Evolutionary conservation across 2,329 filamentous ascomycete species (phyloP).

Genomic region (Didymella segeticola): DNA sequence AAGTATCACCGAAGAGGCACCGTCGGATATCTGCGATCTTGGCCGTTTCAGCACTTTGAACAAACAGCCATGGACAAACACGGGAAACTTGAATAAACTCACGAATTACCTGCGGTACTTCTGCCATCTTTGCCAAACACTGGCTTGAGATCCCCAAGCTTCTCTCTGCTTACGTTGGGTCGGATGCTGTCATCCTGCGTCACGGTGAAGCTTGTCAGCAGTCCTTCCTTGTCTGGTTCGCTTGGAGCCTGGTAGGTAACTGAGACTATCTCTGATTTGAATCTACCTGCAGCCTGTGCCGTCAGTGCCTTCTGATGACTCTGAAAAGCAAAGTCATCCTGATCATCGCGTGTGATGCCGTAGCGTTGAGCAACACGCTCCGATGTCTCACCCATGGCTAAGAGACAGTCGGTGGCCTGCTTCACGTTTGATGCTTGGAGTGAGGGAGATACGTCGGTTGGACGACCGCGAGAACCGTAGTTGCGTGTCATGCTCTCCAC

Average conservation of each 20-base stretch:
- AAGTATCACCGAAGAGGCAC: constrained; percentile 84
- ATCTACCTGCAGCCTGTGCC: constrained; percentile 87
- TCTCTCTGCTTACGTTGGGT: constrained; percentile 84
- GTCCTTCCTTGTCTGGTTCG: constrained; percentile 70
- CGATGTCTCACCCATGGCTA: constrained; percentile 98
- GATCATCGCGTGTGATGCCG: constrained; percentile 74
- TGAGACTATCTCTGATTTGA: constrained; percentile 91
- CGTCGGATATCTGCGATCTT: constrained; percentile 92
- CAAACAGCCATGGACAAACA: not conserved
- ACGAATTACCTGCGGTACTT: constrained; percentile 84
- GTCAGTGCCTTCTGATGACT: constrained; percentile 85
- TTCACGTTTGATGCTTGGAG: constrained; percentile 74
- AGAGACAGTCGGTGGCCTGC: constrained; percentile 83
- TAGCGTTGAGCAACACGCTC: constrained; percentile 95
- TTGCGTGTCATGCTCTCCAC: constrained; percentile 91
- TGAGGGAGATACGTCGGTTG: constrained; percentile 74
- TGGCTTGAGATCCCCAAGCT: constrained; percentile 80
- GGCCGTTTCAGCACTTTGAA: constrained; percentile 29
- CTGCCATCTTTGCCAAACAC: constrained; percentile 90
- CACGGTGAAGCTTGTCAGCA: constrained; percentile 76
- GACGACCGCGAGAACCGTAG: constrained; percentile 77
- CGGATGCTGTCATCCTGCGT: constrained; percentile 89
- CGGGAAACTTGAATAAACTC: not conserved
- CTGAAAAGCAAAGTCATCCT: constrained; percentile 87
- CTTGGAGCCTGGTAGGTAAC: constrained; percentile 82